Base-by-base conservation (phyloP, 1,139 yeast genomes). In the Pichiaceae sp. region DNA sequence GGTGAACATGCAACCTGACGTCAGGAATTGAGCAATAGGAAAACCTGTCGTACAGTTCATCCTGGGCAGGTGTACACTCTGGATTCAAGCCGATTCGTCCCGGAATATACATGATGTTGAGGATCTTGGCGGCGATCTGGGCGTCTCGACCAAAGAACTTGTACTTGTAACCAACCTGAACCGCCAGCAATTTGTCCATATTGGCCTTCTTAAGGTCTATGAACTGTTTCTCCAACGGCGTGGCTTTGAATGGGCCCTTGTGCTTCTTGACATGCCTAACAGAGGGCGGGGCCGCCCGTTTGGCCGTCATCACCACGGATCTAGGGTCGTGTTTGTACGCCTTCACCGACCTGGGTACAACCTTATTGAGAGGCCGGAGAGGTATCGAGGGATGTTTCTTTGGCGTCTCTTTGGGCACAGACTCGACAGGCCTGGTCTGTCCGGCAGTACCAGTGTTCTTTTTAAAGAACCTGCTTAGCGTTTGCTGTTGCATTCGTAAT, bases 151-250 rank as follows among this genome's bases (percentile, higher is more conserved):
- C 96, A 54, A 76, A 86, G 41, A 87, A 78, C 52, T 83, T 83
- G 61, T 78, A 91, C 57, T 86, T 86, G 60, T 91, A 91, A 0
- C 98, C 98, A 7, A 84, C 93, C 53, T 91, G 93, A 18, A 91
- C 69, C 0, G 91, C 77, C 6, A 91, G 63, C 1, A 91, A 49
- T 33, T 84, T 82, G 44, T 85, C 95, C 34, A 57, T 54, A 52
- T 89, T 64, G 2, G 60, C 54, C 4, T 58, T 50, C 49, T 86
- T 86, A 36, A 91, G 60, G 4, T 75, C 78, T 18, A 77, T 61
- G 40, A 78, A 77, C 54, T 89, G 97, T 42, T 70, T 70, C 47
- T 87, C 96, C 34, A 87, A 60, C 0, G 96, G 96, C 0, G 95
- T 89, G 35, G 77, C 56, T 36, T 63, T 64, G 34, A 43, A 27